Evolutionary conservation across 768 basidiomycete genomes (phyloP).

Genomic region (Infundibulicybe gibba): DNA sequence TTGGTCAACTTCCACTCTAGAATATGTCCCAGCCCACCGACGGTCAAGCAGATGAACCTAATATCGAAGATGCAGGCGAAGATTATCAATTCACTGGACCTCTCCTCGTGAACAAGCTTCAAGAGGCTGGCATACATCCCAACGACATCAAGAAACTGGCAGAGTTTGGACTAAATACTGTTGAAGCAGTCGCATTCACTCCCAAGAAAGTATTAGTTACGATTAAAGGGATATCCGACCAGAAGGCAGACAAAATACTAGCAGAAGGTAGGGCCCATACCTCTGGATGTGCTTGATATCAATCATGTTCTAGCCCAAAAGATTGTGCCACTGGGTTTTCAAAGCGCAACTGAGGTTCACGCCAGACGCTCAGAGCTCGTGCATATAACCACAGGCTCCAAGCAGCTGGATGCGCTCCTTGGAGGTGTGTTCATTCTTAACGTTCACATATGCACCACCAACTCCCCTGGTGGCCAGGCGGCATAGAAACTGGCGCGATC

Average conservation of each 20-base stretch:
- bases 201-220: slow-evolving; percentile 88
- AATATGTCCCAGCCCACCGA: slow-evolving; percentile 57
- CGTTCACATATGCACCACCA: slow-evolving; percentile 5
- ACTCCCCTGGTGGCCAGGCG: slow-evolving; percentile 45
- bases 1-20: too few relatives aligned
- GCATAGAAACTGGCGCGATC: slow-evolving; percentile 97
- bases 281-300: slow-evolving; percentile 4
- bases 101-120: slow-evolving; percentile 76
- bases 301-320: slow-evolving; percentile 59
- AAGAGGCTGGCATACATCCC: slow-evolving; percentile 85
- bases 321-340: slow-evolving; percentile 95
- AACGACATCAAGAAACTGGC: slow-evolving; percentile 94
- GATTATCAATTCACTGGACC: slow-evolving; percentile 72
- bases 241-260: slow-evolving; percentile 96
- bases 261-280: slow-evolving; percentile 63
- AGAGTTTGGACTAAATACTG: slow-evolving; percentile 89
- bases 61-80: slow-evolving; percentile 39
- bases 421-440: slow-evolving; percentile 57
- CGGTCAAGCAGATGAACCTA: slow-evolving; percentile 30
- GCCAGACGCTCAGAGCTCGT: slow-evolving; percentile 92
- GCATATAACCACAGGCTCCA: slow-evolving; percentile 94
- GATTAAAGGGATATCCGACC: slow-evolving; percentile 96
- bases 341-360: slow-evolving; percentile 97
- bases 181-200: slow-evolving; percentile 95
- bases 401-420: slow-evolving; percentile 91